Conservation (phyloP, 768 basidiomycete genomes). For the Xerocomus spinulosus region DNA sequence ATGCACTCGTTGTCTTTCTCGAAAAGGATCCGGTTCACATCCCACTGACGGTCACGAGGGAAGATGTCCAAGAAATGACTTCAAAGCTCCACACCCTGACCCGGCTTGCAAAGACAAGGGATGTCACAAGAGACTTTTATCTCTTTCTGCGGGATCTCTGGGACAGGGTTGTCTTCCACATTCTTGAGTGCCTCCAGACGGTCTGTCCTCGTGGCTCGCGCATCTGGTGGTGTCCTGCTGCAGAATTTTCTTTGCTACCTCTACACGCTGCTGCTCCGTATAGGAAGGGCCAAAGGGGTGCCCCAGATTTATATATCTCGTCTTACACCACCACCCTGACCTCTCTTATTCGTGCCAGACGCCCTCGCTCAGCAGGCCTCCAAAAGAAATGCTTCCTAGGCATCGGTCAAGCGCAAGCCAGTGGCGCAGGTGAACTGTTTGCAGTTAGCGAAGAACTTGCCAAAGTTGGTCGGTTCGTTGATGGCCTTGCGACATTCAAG, state of each 20-base stretch:
- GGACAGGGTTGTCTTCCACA: too few relatives aligned
- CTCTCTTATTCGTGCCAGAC: neutral
- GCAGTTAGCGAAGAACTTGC: neutral
- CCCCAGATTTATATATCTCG: neutral
- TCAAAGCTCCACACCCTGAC: too few relatives aligned
- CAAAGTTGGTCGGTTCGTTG: neutral
- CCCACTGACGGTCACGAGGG: too few relatives aligned
- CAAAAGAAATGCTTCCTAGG: neutral
- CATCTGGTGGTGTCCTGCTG: too few relatives aligned
- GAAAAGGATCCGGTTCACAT: too few relatives aligned
- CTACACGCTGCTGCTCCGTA: neutral
- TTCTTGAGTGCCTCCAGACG: neutral
- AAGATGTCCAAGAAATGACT: too few relatives aligned
- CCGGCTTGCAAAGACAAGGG: too few relatives aligned
- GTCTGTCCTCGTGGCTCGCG: too few relatives aligned
- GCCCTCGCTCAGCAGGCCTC: neutral
- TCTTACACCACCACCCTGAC: neutral
- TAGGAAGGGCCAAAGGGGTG: neutral
- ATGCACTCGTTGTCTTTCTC: too few relatives aligned
- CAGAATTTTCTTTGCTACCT: too few relatives aligned
- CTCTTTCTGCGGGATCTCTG: too few relatives aligned
- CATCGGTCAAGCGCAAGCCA: neutral
- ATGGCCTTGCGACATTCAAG: neutral
- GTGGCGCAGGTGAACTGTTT: neutral
- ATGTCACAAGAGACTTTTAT: too few relatives aligned